Evolutionary conservation across 2,329 filamentous ascomycete species (phyloP), one percentile per base, ranked within the genome.

Genomic region (Aureobasidium zeae): DNA sequence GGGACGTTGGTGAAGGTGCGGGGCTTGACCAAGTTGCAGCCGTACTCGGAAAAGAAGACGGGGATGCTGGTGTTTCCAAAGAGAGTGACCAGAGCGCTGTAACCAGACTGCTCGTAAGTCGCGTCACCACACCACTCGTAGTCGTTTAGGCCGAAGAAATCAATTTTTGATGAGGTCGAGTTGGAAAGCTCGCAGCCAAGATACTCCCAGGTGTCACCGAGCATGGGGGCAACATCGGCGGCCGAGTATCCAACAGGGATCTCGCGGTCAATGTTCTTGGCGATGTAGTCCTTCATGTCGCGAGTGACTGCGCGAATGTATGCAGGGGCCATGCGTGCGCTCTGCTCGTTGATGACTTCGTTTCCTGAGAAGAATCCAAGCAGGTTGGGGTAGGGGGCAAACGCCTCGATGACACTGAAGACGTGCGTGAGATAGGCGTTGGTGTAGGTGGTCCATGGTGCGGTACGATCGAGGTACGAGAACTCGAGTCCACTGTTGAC

Each of bases 181-280:
- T 63, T 59, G 54, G 61, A 55, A 29, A 59, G 56, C 26, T 72
- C 66, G 65, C 83, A 88, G 59, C 82, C 73, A 65, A 87, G 71
- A 66, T 84, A 88, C 59, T 82, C 77, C 76, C 74, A 87, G 44
- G 76, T 81, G 55, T 88, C 84, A 58, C 79, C 70, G 17, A 88
- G 74, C 31, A 85, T 76, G 1, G 74, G 66, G 48, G 83, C 79
- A 31, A 89, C 84, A 59, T 88, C 83, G 36, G 83, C 83, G 45
- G 79, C 78, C 13, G 76, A 79, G 66, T 83, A 83, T 24, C 79
- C 79, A 21, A 83, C 77, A 5, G 77, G 77, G 47, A 83, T 81
- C 17, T 63, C 53, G 41, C 79, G 74, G 28, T 65, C 52, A 4
- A 68, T 60, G 51, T 82, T 71, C 45, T 73, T 70, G 39, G 69